Evolutionary conservation across 2,329 filamentous ascomycete genomes (phyloP).

Genomic region (Sphaerulina populicola): DNA sequence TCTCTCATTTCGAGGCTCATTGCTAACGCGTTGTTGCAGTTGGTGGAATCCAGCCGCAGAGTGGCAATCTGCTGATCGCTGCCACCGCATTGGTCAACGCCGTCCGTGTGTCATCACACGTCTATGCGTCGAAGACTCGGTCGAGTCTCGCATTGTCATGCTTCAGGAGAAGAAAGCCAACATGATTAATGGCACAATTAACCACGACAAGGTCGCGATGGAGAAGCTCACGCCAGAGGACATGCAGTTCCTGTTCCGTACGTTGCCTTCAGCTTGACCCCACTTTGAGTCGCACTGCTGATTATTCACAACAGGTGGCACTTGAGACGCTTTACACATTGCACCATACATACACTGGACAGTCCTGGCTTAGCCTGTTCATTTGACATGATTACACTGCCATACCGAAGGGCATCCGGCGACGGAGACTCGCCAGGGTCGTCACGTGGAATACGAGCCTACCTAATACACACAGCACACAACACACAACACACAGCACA

Average conservation of each 20-base stretch:
- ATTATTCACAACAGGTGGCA: not conserved
- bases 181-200: constrained; percentile 96
- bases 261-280: not conserved
- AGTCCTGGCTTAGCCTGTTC: too few relatives aligned
- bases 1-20: not conserved
- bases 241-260: constrained; percentile 88
- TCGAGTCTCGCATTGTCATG: constrained; percentile 90
- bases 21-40: constrained; percentile 5
- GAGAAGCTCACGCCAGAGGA: constrained; percentile 85
- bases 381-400: not conserved
- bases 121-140: constrained; percentile 91
- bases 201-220: constrained; percentile 83
- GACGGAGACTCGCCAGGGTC: too few relatives aligned
- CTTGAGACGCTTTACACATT: not conserved
- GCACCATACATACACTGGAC: too few relatives aligned
- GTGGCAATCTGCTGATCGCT: constrained; percentile 86
- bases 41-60: constrained; percentile 99
- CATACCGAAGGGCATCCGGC: not conserved
- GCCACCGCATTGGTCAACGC: constrained; percentile 87
- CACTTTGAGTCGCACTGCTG: not conserved
- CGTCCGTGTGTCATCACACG: constrained; percentile 90
- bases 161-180: constrained; percentile 98
- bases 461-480: too few relatives aligned
- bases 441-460: too few relatives aligned
- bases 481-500: too few relatives aligned